Conservation (phyloP, 2,329 filamentous ascomycete genomes). For the Cladophialophora carrionii region DNA sequence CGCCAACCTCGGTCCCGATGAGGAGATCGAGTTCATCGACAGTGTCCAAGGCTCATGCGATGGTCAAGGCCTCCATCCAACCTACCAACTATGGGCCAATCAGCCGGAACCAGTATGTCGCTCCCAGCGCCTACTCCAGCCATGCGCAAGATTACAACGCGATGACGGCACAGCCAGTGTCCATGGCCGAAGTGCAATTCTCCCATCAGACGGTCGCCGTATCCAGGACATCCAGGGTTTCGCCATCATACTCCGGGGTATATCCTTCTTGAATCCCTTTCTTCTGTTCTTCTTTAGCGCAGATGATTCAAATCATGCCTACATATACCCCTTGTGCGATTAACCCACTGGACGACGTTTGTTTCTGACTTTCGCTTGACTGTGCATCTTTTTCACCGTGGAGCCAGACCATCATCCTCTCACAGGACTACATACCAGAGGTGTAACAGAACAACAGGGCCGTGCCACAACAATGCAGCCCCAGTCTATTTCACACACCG, state of each 20-base stretch:
- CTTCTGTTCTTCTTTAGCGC: slow-evolving; percentile 19
- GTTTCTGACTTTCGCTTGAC: slow-evolving; percentile 10
- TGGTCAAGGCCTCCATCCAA: slow-evolving; percentile 26
- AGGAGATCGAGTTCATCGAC: slow-evolving; percentile 37
- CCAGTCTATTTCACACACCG: too few relatives aligned
- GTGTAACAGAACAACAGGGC: slow-evolving; percentile 23
- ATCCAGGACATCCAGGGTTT: slow-evolving; percentile 22
- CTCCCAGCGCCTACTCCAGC: slow-evolving; percentile 22
- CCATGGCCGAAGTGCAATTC: slow-evolving; percentile 31
- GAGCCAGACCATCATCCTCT: slow-evolving; percentile 24
- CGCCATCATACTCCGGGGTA: slow-evolving; percentile 20
- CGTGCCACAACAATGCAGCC: slow-evolving; percentile 5
- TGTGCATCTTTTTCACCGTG: slow-evolving; percentile 19
- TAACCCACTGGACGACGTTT: slow-evolving; percentile 18
- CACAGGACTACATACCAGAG: slow-evolving; percentile 9
- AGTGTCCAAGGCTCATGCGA: slow-evolving; percentile 28
- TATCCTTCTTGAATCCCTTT: slow-evolving; percentile 26
- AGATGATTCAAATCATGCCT: slow-evolving; percentile 17
- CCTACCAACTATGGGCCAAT: slow-evolving; percentile 23
- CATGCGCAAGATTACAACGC: slow-evolving; percentile 26
- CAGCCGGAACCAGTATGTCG: slow-evolving; percentile 27
- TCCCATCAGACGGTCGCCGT: slow-evolving; percentile 12
- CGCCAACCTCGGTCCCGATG: slow-evolving; percentile 36
- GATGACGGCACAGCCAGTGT: slow-evolving; percentile 28
- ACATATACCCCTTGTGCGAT: slow-evolving; percentile 22